Evolutionary conservation across 108 stramenopile species (phyloP).

Genomic region (Nitzschia palea): DNA sequence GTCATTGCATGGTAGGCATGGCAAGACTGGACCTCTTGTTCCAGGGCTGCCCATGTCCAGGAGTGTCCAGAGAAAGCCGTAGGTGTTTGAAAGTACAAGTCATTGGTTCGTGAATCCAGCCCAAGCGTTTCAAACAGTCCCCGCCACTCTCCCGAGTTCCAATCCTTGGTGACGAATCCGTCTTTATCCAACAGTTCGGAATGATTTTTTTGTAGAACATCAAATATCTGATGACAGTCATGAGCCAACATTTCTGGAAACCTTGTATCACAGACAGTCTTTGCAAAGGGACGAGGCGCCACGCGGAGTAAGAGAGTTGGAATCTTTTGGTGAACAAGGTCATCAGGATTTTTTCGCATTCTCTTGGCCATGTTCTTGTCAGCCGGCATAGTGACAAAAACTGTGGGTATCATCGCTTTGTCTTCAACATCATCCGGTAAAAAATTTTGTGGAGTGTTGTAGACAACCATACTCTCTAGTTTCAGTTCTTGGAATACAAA

Average conservation of each 20-base stretch:
- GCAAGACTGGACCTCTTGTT: slow-evolving; percentile 31
- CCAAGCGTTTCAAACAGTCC: slow-evolving; percentile 2
- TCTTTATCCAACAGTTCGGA: slow-evolving; percentile 6
- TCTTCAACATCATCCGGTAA: background rate
- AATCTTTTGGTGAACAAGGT: background rate
- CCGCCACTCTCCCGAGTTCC: slow-evolving; percentile 12
- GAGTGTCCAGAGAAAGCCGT: background rate
- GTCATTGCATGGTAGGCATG: slow-evolving; percentile 39
- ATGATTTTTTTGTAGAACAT: background rate
- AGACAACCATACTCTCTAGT: slow-evolving; percentile 28
- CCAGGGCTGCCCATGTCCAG: slow-evolving; percentile 25
- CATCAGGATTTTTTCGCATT: slow-evolving; percentile 13
- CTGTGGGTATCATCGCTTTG: slow-evolving; percentile 19
- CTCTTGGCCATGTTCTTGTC: slow-evolving; percentile 9
- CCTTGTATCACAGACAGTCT: slow-evolving; percentile 15
- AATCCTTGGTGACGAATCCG: slow-evolving; percentile 5
- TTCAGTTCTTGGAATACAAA: slow-evolving; percentile 14
- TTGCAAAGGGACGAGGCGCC: slow-evolving; percentile 27
- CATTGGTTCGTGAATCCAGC: slow-evolving; percentile 6
- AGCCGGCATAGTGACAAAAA: slow-evolving; percentile 22
- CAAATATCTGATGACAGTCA: slow-evolving; percentile 13
- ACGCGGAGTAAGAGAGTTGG: slow-evolving; percentile 14
- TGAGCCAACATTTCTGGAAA: slow-evolving; percentile 20
- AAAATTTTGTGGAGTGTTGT: slow-evolving; percentile 22
- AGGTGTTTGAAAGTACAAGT: background rate